Evolutionary conservation across 1,139 yeast genomes (phyloP), one percentile per base, ranked within the genome.

Genomic region (Magnusiomyces clavatus): DNA sequence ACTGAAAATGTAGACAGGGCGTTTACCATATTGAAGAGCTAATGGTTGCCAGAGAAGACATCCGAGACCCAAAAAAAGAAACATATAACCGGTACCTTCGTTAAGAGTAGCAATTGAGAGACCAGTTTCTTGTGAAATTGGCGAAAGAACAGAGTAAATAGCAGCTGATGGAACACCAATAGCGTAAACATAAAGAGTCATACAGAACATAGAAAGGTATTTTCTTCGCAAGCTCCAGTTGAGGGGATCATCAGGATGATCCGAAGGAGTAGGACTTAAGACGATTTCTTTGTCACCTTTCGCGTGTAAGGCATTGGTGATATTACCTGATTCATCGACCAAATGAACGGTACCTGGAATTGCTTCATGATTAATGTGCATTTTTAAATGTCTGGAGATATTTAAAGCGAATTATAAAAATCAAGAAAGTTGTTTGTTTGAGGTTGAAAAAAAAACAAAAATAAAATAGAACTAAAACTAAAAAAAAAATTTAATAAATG

Each of bases 291-390:
- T 58, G 39, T 61, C 56, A 2, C 61, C 61, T 38, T 62, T 58
- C 2, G 60, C 59, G 43, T 59, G 63, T 20, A 60, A 61, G 39
- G 60, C 63, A 56, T 53, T 57, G 35, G 64, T 51, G 36, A 57
- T 56, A n/a, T n/a, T n/a, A 34, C 65, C 67, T 11, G 70, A 71
- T 37, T 75, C 52, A 61, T 81, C 85, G 16, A 82, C 77, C 47
- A 82, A 69, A 53, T 78, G 81, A 10, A 79, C 71, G 4, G 86
- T 81, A 29, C 87, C 87, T 0, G 87, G 87, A 40, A 80, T 73
- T 10, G 73, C 69, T 19, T 75, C 72, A 50, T 61, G 66, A 58
- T 72, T 70, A 24, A 55, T 48, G 37, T 48, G 50, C 56, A 53
- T 54, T 31, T 43, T 49, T 19, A 38, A 40, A 12, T 12, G n/a